Evolutionary conservation across 1,284 basidiomycete genomes (phyloP).

Genomic region (Lentinula novae-zelandiae): DNA sequence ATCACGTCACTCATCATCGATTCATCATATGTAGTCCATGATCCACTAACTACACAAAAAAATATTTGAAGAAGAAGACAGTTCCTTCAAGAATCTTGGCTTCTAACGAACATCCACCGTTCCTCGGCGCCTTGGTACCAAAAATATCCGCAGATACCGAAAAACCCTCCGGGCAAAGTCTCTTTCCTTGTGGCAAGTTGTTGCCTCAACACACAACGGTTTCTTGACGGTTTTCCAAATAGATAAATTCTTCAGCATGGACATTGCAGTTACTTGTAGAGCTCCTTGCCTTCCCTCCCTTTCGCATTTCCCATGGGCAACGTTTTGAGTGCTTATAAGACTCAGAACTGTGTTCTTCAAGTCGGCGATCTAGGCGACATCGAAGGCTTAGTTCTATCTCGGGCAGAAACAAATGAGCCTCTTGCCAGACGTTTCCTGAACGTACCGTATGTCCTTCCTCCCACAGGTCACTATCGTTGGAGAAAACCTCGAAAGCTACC

Average conservation of each 20-base stretch:
- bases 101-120: neutral
- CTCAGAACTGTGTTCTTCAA: slow-evolving; percentile 1
- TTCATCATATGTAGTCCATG: too few relatives aligned
- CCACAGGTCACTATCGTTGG: slow-evolving; percentile 14
- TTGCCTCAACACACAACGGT: neutral
- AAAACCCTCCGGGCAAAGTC: neutral
- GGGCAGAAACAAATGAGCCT: slow-evolving; percentile 8
- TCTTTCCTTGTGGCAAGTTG: neutral
- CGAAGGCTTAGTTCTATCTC: slow-evolving; percentile 12
- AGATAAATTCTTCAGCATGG: neutral
- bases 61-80: too few relatives aligned
- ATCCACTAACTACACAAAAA: neutral
- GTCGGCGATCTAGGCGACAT: slow-evolving; percentile 11
- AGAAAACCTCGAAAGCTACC: slow-evolving; percentile 14
- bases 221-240: neutral
- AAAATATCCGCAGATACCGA: neutral
- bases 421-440: slow-evolving; percentile 13
- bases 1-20: too few relatives aligned
- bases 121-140: neutral
- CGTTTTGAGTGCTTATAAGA: slow-evolving; percentile 11
- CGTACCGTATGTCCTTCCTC: slow-evolving; percentile 15
- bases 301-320: slow-evolving; percentile 13
- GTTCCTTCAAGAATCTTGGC: neutral
- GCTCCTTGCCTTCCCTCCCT: neutral
- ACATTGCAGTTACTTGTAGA: neutral